phyloP scores from a whole-genome alignment of 1,139 yeast genomes.

The Eremothecium cymbalariae region DNA sequence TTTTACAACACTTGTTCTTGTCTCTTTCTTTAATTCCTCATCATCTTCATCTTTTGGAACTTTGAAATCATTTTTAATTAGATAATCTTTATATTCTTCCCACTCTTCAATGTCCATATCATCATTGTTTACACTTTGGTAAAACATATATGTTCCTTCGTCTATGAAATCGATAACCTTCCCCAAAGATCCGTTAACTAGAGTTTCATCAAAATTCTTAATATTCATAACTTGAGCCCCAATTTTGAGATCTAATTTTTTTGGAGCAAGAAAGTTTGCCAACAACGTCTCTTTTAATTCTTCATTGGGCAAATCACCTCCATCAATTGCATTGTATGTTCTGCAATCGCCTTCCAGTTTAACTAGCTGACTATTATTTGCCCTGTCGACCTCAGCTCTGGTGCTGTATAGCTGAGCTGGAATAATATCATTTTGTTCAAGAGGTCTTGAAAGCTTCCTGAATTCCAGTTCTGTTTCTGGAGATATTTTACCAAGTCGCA shows the following conservation, averaged over 20 bases:
- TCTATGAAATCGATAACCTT: slow-evolving; percentile 69
- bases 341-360: slow-evolving; percentile 43
- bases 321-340: slow-evolving; percentile 51
- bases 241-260: slow-evolving; percentile 51
- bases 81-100: slow-evolving; percentile 14
- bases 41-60: slow-evolving; percentile 15
- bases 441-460: slow-evolving; percentile 45
- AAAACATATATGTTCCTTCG: slow-evolving; percentile 43
- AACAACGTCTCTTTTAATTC: slow-evolving; percentile 40
- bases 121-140: slow-evolving; percentile 22
- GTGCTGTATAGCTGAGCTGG: slow-evolving; percentile 88
- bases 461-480: slow-evolving; percentile 49
- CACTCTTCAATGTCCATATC: slow-evolving; percentile 11
- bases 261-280: slow-evolving; percentile 67
- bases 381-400: slow-evolving; percentile 71
- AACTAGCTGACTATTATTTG: slow-evolving; percentile 53
- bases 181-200: slow-evolving; percentile 92
- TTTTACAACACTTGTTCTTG: slow-evolving; percentile 12
- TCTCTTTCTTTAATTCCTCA: slow-evolving; percentile 15
- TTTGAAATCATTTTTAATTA: not conserved
- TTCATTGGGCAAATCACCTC: slow-evolving; percentile 46
- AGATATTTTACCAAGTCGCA: slow-evolving; percentile 66
- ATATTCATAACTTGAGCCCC: slow-evolving; percentile 97
- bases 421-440: slow-evolving; percentile 52
- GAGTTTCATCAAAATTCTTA: slow-evolving; percentile 75